Evolutionary conservation across 805 yeast species (phyloP).

Genomic region (Saccharomycopsis fibuligera): DNA sequence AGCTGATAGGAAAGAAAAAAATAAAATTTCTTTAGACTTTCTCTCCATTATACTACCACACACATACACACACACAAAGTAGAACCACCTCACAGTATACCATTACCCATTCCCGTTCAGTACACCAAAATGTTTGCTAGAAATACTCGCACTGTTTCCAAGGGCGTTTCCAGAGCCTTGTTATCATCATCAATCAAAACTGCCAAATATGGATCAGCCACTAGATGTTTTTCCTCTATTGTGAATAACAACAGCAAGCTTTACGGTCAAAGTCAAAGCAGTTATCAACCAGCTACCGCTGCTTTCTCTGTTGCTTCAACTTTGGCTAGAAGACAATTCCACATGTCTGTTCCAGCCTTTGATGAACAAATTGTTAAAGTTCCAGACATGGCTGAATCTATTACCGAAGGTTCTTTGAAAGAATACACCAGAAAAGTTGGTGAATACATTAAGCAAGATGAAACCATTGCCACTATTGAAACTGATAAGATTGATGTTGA

Average conservation of each 20-base stretch:
- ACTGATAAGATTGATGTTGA: slow-evolving; percentile 98
- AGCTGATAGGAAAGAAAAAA: no score
- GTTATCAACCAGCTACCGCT: not conserved
- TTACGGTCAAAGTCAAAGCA: no score
- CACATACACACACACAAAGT: no score
- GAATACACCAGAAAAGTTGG: slow-evolving; percentile 71
- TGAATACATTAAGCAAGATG: slow-evolving; percentile 80
- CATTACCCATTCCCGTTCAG: no score
- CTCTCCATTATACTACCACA: no score
- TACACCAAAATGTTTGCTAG: slow-evolving; percentile 15
- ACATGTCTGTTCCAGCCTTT: slow-evolving; percentile 26
- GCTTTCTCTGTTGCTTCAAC: not conserved
- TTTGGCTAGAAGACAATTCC: slow-evolving; percentile 13
- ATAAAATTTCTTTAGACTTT: no score
- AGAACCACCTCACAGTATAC: no score
- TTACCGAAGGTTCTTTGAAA: slow-evolving; percentile 91
- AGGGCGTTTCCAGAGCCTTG: slow-evolving; percentile 5
- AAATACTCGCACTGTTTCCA: slow-evolving; percentile 5
- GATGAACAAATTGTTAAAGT: slow-evolving; percentile 64
- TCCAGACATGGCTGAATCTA: slow-evolving; percentile 98
- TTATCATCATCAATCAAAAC: not conserved
- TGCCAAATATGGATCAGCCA: not conserved
- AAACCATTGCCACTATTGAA: slow-evolving; percentile 92
- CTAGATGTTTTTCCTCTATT: slow-evolving; percentile 16
- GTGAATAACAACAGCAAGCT: slow-evolving; percentile 1